phyloP scores from a whole-genome alignment of 805 yeast species.

The Saccharomycopsis sp. region DNA sequence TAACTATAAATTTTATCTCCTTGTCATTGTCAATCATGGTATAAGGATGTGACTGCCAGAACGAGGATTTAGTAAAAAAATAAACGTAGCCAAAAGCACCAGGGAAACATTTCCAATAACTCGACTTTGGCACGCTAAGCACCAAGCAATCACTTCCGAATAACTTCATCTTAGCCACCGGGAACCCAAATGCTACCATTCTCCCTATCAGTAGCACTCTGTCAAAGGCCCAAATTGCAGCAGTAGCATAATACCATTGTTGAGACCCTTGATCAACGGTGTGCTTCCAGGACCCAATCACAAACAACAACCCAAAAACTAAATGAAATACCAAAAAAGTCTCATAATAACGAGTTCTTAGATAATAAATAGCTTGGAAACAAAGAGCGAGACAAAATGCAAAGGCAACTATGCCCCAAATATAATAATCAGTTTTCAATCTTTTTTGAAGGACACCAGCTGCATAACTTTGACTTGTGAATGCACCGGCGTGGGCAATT shows the following conservation, averaged over 20 bases:
- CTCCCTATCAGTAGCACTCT: slow-evolving; percentile 32
- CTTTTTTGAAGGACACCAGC: slow-evolving; percentile 14
- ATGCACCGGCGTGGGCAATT: slow-evolving; percentile 35
- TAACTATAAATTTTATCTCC: slow-evolving; percentile 38
- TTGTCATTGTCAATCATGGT: slow-evolving; percentile 42
- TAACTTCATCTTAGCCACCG: slow-evolving; percentile 24
- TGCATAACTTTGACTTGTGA: slow-evolving; percentile 23
- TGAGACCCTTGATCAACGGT: slow-evolving; percentile 30
- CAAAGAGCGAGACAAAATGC: slow-evolving; percentile 28
- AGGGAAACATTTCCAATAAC: slow-evolving; percentile 40
- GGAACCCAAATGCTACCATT: slow-evolving; percentile 23
- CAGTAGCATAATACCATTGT: slow-evolving; percentile 31
- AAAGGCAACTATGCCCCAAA: slow-evolving; percentile 33
- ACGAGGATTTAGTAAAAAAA: slow-evolving; percentile 43
- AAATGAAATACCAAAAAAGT: slow-evolving; percentile 35
- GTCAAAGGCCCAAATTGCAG: slow-evolving; percentile 39
- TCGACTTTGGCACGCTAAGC: slow-evolving; percentile 41
- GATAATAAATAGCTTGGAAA: slow-evolving; percentile 31
- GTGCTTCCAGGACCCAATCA: slow-evolving; percentile 41
- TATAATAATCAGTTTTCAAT: slow-evolving; percentile 22
- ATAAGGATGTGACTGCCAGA: slow-evolving; percentile 75
- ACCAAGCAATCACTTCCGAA: slow-evolving; percentile 40
- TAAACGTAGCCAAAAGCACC: slow-evolving; percentile 53
- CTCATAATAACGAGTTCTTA: slow-evolving; percentile 37
- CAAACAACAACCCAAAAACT: slow-evolving; percentile 33